Evolutionary conservation across 192 early-diverging fungal genomes (phyloP), one percentile per base, ranked within the genome.

Genomic region (Mortierella antarctica): DNA sequence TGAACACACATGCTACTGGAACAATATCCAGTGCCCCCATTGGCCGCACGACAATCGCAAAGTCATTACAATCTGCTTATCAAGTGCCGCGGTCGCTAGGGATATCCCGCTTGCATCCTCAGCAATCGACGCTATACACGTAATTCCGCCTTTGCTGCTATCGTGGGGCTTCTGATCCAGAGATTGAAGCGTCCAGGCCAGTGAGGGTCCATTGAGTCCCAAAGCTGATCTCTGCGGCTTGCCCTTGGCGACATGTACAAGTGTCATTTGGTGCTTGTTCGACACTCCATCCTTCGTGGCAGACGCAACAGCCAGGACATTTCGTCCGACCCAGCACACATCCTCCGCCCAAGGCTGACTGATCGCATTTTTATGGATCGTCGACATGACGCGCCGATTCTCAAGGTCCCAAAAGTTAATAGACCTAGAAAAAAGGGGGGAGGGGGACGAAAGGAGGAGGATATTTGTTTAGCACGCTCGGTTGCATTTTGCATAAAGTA

Each of bases 381-480:
- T 57, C 6, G 64, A 61, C 11, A 68, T 49, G 12, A 68, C 53
- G 10, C 59, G 52, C 20, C 54, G 62, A 2, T 41, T 58, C 18
- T 67, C 65, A 44, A 80, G 49, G 39, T 80, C 77, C 77, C 77
- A 80, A 17, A 80, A 80, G 3, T 72, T n/a, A 39, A 80, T 62
- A n/a, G 70, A 49, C 40, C 77, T 80, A 71, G 1, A 44, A 23
- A 5, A 42, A 18, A n/a, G 50, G 58, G 12, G 59, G 41, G 31
- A 3, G 57, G 15, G 40, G 20, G 20, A 39, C 2, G n/a, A 51
- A 39, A 49, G 11, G 12, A 41, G 41, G 13, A 52, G 6, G 6
- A 41, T 49, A 17, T 62, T 15, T 2, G 59, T 41, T 61, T 0
- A 48, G 46, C 17, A 21, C 14, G 50, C 13, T 57, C 17, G 14